Conservation (phyloP, 2,329 filamentous ascomycete species). For the Arthrobotrys iridis region DNA sequence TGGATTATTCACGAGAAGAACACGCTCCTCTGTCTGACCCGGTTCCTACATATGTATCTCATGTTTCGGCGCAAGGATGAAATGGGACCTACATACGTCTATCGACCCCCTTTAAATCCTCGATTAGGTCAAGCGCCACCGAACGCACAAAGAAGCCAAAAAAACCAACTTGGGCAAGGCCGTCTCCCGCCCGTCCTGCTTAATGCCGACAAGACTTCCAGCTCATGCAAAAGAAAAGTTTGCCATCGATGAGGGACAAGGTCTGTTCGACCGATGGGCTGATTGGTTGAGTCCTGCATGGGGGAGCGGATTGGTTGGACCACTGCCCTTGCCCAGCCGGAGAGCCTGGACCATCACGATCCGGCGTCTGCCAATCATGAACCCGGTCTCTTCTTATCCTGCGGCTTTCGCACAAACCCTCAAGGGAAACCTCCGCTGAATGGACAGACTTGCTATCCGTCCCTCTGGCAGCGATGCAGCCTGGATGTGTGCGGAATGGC, state of each 20-base stretch:
- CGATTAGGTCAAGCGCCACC: conserved; percentile 46
- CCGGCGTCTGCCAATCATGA: conserved; percentile 49
- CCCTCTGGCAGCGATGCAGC: conserved; percentile 7
- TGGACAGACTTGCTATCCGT: conserved; percentile 21
- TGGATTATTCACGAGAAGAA: conserved; percentile 23
- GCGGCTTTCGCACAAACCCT: conserved; percentile 25
- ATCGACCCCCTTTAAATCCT: conserved; percentile 51
- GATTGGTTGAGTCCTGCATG: conserved; percentile 33
- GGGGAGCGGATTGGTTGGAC: conserved; percentile 47
- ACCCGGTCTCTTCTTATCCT: conserved; percentile 51
- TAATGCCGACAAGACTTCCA: conserved; percentile 38
- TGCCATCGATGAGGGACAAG: conserved; percentile 48
- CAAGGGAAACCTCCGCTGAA: conserved; percentile 46
- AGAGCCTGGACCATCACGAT: conserved; percentile 52
- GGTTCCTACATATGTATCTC: conserved; percentile 18
- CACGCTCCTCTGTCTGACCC: conserved; percentile 29
- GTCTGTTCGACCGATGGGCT: conserved; percentile 21
- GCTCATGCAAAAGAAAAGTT: conserved; percentile 44
- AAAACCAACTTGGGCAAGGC: conserved; percentile 4
- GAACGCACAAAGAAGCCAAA: conserved; percentile 10
- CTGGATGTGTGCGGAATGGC: conserved; percentile 26
- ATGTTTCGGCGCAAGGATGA: conserved; percentile 49
- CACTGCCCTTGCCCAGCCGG: conserved; percentile 47
- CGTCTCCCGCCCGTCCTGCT: conserved; percentile 31
- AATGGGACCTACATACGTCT: conserved; percentile 22